Evolutionary conservation across 305 asterid genomes (phyloP), one percentile per base, ranked within the genome.

Genomic region (Solanum hybrid): DNA sequence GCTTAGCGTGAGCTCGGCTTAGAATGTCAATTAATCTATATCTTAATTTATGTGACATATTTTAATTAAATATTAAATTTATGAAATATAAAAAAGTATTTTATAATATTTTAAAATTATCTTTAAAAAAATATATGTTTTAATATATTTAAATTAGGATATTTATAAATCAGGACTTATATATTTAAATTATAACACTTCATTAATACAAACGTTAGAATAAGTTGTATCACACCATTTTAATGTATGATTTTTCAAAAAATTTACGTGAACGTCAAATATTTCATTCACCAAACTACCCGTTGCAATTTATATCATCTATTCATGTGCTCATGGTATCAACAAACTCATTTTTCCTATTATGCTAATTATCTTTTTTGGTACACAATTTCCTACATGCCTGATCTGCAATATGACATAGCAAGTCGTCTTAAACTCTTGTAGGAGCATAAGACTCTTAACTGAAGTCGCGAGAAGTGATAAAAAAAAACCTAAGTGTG

Each of bases 21-120:
- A 17, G 10, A 57, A 17, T 17, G 0, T 57, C 2, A 20, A 57
- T 57, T 57, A 57, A 2, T 57, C 0, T 1, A 0, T 12, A 0
- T 57, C 0, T 17, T 57, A 57, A 57, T 57, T 17, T 3, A 57
- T 0, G 10, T 1, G 4, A 0, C 2, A 17, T 17, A 10, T 10
- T 10, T 24, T 70, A 11, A 70, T 13, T 4, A 0, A 4, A 4
- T 4, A 2, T 1, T 3, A 68, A 10, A 68, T n/a, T 0, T n/a
- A 10, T 1, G 0, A 68, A 68, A n/a, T 17, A 57, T 17, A 17
- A 51, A 15, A 57, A 2, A 17, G 0, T 1, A 57, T 17, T 57
- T 57, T 17, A 3, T 3, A 57, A 10, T n/a, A 0, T 4, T 68
- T 68, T 0, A 9, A 68, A 1, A 22, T 0, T 65, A 65, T 65